Evolutionary conservation across 106 monocot genomes (phyloP).

Genomic region (Agapanthus africanus): DNA sequence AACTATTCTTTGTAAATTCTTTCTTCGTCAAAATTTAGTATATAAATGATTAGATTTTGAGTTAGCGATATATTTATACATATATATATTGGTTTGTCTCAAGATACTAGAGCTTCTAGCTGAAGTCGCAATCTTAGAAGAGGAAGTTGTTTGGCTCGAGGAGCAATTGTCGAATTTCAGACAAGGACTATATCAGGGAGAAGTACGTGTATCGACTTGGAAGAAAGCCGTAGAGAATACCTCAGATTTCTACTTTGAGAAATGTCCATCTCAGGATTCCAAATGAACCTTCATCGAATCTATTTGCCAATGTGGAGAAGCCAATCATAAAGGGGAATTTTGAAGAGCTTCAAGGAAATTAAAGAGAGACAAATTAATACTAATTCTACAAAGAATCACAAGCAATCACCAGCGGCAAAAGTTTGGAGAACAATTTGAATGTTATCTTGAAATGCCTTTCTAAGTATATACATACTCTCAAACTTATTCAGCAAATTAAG

Average conservation of each 20-base stretch:
- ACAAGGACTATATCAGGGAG: slow-evolving; percentile 79
- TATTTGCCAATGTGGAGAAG: background rate
- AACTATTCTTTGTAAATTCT: background rate
- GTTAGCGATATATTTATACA: slow-evolving; percentile 1
- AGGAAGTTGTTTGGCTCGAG: slow-evolving; percentile 88
- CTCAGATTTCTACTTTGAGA: slow-evolving; percentile 11
- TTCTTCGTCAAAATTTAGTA: background rate
- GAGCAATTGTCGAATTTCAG: slow-evolving; percentile 82
- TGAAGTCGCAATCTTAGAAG: slow-evolving; percentile 87
- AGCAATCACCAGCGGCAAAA: slow-evolving; percentile 3
- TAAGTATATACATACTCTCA: no score
- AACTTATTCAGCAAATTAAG: no score
- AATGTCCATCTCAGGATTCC: slow-evolving; percentile 1
- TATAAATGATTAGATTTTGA: background rate
- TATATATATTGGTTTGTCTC: slow-evolving; percentile 3
- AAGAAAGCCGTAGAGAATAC: slow-evolving; percentile 30
- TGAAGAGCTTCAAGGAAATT: slow-evolving; percentile 39
- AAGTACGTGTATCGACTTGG: slow-evolving; percentile 50
- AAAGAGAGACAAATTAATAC: slow-evolving; percentile 46
- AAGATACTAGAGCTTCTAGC: slow-evolving; percentile 88
- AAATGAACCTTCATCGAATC: no score
- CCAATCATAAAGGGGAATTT: slow-evolving; percentile 1
- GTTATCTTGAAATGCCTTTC: no score
- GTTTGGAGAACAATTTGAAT: background rate
- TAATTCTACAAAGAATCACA: slow-evolving; percentile 16